These are phyloP conservation scores for Xanthoconium separans DNA, from an alignment of 1,284 basidiomycete species.

Conservation along the genomic window DNA sequence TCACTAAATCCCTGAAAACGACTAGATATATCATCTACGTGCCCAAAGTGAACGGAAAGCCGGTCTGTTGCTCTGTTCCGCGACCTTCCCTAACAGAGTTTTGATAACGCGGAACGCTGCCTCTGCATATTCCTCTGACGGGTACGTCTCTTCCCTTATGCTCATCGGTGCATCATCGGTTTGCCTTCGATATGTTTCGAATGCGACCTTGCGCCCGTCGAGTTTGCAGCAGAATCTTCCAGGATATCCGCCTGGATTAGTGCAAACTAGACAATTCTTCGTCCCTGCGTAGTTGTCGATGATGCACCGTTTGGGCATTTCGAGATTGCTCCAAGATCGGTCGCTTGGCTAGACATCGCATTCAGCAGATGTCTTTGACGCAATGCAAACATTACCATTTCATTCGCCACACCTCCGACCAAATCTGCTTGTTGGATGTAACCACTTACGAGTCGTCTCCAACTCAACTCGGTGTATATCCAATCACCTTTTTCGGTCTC, in stretches of 20 bases:
- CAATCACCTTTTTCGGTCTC: not conserved
- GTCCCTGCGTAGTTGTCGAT: not conserved
- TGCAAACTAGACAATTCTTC: not conserved
- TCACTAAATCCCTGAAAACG: too few relatives aligned
- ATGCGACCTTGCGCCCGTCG: not conserved
- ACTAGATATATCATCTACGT: too few relatives aligned
- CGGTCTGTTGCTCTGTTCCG: too few relatives aligned
- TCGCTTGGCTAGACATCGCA: not conserved
- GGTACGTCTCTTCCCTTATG: not conserved
- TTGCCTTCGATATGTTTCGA: not conserved
- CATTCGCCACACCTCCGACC: not conserved
- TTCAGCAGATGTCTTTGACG: not conserved
- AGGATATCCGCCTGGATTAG: not conserved
- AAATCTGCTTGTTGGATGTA: not conserved
- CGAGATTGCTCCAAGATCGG: not conserved
- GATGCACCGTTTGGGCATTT: not conserved
- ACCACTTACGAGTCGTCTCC: not conserved
- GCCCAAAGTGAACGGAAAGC: too few relatives aligned
- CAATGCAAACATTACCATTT: not conserved
- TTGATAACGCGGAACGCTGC: not conserved
- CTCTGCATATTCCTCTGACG: not conserved
- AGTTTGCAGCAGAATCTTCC: not conserved
- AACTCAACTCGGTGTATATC: not conserved
- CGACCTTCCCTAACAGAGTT: too few relatives aligned
- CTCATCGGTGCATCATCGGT: not conserved